Base-by-base conservation (phyloP, 169 alveolate genomes). In the Plasmodium chabaudi region DNA sequence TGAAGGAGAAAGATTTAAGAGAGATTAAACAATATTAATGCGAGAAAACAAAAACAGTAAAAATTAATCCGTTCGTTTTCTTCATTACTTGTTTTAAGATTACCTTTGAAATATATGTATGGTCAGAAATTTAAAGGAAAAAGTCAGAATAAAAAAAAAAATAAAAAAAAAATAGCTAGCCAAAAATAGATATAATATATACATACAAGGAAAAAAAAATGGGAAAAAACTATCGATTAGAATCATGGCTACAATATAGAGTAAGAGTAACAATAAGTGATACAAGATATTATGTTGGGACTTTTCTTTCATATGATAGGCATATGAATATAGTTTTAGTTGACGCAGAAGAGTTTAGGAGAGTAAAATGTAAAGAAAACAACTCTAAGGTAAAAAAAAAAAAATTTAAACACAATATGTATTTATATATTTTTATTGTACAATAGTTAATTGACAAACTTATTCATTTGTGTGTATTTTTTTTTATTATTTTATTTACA, bases 221-320 rank as follows among this genome's bases (percentile, higher is more conserved):
- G 89, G 97, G 97, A 39, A 91, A 90, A 74, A 94, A 94, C 82
- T 94, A 97, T 34, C 95, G 98, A 72, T 97, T 98, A 97, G 95
- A 98, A 82, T 96, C 97, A 88, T 98, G 99, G 98, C 96, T 98
- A 74, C 98, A 98, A 91, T 98, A 97, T 87, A 92, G 99, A 92
- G 98, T 98, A 9, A 90, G 99, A 88, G 99, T 97, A 27, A 97
- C 99, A 60, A 93, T 98, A 57, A 95, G 96, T 89, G 99, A 98
- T 92, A 96, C 96, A 68, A 90, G 99, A 61, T 94, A 94, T 93
- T 95, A 98, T 92, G 99, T 98, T 46, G 99, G 99, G 19, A 97
- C 98, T 21, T 97, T 98, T 88, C 95, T 98, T 87, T 99, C 99
- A n/a, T 98, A 97, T 88, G 99, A 98, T 92, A 97, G 98, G 87